Evolutionary conservation across 495 filamentous ascomycete species (phyloP), one percentile per base, ranked within the genome.

Genomic region (Hapsidospora chrysogenum): DNA sequence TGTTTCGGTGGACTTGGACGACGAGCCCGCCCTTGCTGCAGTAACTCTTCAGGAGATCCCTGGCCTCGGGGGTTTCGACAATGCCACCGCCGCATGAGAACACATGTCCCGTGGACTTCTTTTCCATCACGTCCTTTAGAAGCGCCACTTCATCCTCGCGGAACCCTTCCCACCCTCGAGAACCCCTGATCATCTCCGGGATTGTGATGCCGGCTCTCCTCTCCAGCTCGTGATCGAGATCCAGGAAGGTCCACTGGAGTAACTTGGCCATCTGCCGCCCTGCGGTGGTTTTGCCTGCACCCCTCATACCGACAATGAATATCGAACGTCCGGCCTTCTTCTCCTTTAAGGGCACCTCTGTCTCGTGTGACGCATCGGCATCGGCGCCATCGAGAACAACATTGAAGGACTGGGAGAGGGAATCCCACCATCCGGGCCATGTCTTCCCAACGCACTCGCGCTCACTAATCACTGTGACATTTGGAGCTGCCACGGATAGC

Each of bases 361-460:
- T 44, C 16, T 50, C 39, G 34, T 52, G 51, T 37, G 38, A 29
- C 5, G 7, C 14, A 46, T 58, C 29, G 46, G 61, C 46, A 51
- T 62, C 61, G 25, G 76, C 60, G 28, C 89, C 89, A 27, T 75
- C 69, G 15, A 96, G 56, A 17, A 70, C 54, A 18, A 78, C 80
- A 10, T 70, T 63, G 59, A 92, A 99, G 2, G 70, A 63, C 37
- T 79, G 70, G 21, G 76, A 71, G 35, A 94, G 49, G 27, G 74
- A 71, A 53, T 99, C 92, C 89, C 89, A 99, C 84, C 89, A 99
- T 9, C 85, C 89, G 0, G 89, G 89, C 89, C 92, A 99, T n/a
- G 89, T 99, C 68, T 99, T 99, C 28, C 78, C 86, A 15, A 83
- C 80, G 50, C 89, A 99, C 49, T 92, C 84, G 40, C 79, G 78